Conservation (phyloP, 345 rosid species). For the Acer negundo region DNA sequence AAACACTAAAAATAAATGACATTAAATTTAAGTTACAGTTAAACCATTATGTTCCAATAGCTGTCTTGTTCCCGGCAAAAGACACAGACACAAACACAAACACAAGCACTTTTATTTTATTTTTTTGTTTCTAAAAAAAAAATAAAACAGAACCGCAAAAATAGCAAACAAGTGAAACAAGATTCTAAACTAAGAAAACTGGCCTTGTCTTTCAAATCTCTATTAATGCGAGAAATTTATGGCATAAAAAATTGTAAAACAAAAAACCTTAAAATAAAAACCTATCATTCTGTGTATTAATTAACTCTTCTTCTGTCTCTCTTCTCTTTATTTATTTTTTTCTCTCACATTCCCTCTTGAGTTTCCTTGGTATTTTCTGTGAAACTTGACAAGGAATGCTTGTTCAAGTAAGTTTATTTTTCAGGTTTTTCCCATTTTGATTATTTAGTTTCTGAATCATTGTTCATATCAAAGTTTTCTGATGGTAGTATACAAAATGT, state of each 20-base stretch:
- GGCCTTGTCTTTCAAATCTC: slow-evolving; percentile 14
- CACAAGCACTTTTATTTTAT: not conserved
- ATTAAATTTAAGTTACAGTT: not conserved
- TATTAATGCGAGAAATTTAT: slow-evolving; percentile 36
- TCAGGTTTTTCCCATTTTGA: not conserved
- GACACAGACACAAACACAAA: no score
- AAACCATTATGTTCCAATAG: not conserved
- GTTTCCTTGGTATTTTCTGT: slow-evolving; percentile 24
- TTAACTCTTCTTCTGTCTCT: slow-evolving; percentile 8
- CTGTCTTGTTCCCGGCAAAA: slow-evolving; percentile 6
- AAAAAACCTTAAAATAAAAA: not conserved
- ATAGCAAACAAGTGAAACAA: slow-evolving; percentile 13
- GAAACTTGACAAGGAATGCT: slow-evolving; percentile 47
- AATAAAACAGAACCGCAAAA: not conserved
- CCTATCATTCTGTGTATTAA: not conserved
- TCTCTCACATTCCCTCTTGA: slow-evolving; percentile 30
- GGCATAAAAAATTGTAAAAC: not conserved
- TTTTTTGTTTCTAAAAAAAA: not conserved
- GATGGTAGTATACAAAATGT: no score
- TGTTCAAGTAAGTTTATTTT: not conserved
- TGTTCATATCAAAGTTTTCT: not conserved
- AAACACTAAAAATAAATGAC: not conserved
- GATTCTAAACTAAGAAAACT: slow-evolving; percentile 1
- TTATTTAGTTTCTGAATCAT: not conserved
- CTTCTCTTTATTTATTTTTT: not conserved